Conservation (phyloP, 169 alveolate species). For the Theileria sp. region DNA sequence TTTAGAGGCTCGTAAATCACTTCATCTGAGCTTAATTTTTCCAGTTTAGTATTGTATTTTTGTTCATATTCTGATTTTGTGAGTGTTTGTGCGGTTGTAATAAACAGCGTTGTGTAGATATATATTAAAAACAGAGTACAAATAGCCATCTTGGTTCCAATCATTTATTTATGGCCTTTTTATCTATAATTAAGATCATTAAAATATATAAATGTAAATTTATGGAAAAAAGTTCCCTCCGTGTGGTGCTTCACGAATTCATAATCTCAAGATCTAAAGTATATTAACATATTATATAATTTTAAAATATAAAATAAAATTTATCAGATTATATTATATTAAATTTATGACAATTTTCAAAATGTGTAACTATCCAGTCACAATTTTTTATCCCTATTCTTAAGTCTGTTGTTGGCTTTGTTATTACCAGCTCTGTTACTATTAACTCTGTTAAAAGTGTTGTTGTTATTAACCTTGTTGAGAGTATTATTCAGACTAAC, state of each 20-base stretch:
- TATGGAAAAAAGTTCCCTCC: background rate
- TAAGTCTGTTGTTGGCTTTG: background rate
- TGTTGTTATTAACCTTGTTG: background rate
- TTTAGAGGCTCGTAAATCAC: conserved; percentile 40
- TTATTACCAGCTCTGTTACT: background rate
- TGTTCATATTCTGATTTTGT: conserved; percentile 16
- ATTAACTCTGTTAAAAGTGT: background rate
- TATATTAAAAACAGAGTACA: background rate
- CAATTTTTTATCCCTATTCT: background rate
- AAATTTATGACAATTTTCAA: too few species aligned
- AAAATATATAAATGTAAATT: background rate
- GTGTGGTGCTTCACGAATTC: background rate
- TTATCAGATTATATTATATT: background rate
- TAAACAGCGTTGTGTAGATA: background rate
- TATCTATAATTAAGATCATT: too few species aligned
- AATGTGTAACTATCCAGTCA: background rate
- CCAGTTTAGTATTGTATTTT: conserved; percentile 14
- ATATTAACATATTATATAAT: too few species aligned
- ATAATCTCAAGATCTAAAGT: background rate
- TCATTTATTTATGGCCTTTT: background rate
- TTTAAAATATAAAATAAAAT: too few species aligned
- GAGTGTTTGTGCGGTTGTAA: background rate
- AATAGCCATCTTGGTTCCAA: background rate
- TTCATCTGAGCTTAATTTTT: conserved; percentile 30
- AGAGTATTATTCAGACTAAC: conserved; percentile 11